Base-by-base conservation (phyloP, 441 rosid species). In the Viola pubescens region DNA sequence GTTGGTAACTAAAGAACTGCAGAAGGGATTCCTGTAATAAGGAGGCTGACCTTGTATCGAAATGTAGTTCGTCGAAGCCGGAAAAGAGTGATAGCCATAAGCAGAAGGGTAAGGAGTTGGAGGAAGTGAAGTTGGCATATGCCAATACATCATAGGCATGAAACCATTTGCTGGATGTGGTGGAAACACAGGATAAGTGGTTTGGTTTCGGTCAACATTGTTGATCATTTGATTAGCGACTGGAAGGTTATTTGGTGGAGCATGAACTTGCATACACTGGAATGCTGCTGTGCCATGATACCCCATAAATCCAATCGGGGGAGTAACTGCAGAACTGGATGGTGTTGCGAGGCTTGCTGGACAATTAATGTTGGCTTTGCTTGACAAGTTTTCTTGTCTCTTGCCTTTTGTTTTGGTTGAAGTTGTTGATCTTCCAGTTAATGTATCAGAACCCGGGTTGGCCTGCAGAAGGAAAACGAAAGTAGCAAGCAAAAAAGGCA, bases 111-210 rank as follows among this genome's bases (percentile, higher is more conserved):
- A 80, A 7, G 81, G 77, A 56, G 56, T 9, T n/a, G 74, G 65
- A 72, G 79, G 77, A 65, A 73, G 65, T 53, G 73, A 59, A 65
- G 26, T 73, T 11, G 81, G 81, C 14, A 79, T 73, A 65, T 82
- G 79, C 86, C 84, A 83, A 64, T 70, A 75, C 34, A 75, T 48
- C 88, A 83, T 73, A 43, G 88, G 88, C 77, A 77, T 61, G 69
- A 77, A 79, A 60, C 61, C 48, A 67, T 71, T 78, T 60, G 72
- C 40, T 2, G 82, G 71, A 12, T 68, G 83, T 41, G 72, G 65
- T 44, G 77, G 68, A 43, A 69, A 72, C 65, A 75, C 38, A 57
- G 59, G 75, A 62, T 60, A 73, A 0, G 74, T 70, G 56, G 53
- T 60, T 65, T 71, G 83, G 62, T 43, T 64, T 11, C 61, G 62